A percentile compares a stretch with the other conserved stretches of the same genome.
phyloP scores from a whole-genome alignment of 139 green algal species.

The Pedinophyceae sp. region DNA sequence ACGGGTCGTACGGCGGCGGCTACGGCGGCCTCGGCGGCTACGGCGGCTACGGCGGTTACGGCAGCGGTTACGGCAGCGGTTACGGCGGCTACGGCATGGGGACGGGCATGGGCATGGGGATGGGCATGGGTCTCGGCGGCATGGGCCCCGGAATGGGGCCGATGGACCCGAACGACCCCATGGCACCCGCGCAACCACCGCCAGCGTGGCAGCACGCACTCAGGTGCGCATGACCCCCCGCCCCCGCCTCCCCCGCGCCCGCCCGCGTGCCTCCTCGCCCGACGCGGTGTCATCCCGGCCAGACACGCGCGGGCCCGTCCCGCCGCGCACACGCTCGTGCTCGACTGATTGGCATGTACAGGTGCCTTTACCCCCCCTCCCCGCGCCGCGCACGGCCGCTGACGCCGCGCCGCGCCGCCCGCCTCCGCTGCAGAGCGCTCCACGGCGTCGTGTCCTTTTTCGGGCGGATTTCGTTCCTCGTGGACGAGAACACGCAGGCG shows the following conservation, averaged over 20 bases:
- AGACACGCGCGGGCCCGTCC: background rate
- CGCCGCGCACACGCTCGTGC: slow-evolving; percentile 4
- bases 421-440: too few relatives aligned
- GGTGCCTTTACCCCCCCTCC: too few relatives aligned
- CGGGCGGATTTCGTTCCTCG: slow-evolving; percentile 83
- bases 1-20: slow-evolving; percentile 6
- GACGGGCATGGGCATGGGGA: background rate
- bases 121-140: background rate
- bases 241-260: too few relatives aligned
- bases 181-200: slow-evolving; percentile 21
- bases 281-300: background rate
- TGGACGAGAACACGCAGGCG: slow-evolving; percentile 96
- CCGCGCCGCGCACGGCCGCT: background rate
- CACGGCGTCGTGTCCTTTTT: slow-evolving; percentile 81
- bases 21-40: slow-evolving; percentile 7
- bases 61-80: slow-evolving; percentile 4
- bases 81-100: slow-evolving; percentile 9
- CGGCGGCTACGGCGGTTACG: slow-evolving; percentile 3
- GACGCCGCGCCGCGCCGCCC: slow-evolving; percentile 4
- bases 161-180: slow-evolving; percentile 22
- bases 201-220: slow-evolving; percentile 63
- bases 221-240: background rate
- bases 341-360: slow-evolving; percentile 2
- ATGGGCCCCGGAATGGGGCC: slow-evolving; percentile 6
- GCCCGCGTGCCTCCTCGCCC: background rate